Evolutionary conservation across 176 grass and related monocot genomes (phyloP).

Genomic region (Leersia perrieri): DNA sequence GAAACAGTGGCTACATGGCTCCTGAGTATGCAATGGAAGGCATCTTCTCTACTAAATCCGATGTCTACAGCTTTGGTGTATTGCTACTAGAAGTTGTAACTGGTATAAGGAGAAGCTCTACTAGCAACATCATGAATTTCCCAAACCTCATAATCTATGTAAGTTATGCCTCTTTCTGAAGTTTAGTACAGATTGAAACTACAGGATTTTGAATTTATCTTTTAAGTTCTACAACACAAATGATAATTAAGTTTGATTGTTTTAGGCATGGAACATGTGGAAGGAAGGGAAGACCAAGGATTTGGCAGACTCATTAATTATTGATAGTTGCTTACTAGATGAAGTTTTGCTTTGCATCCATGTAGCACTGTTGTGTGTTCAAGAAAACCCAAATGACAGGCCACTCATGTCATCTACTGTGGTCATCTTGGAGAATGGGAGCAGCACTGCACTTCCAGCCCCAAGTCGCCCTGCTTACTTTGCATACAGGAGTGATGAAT

Average conservation of each 20-base stretch:
- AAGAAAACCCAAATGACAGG: constrained; percentile 52
- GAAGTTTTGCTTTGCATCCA: constrained; percentile 50
- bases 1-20: neutral
- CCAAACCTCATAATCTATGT: neutral
- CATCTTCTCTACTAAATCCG: neutral
- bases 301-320: constrained; percentile 30
- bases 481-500: neutral
- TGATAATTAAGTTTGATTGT: neutral
- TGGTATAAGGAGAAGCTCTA: neutral
- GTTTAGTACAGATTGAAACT: too few species aligned
- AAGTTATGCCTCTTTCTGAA: neutral
- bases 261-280: constrained; percentile 36
- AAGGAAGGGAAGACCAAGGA: constrained; percentile 36
- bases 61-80: neutral
- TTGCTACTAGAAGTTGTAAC: neutral
- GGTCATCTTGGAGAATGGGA: constrained; percentile 29
- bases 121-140: neutral
- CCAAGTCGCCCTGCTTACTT: constrained; percentile 28
- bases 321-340: neutral
- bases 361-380: constrained; percentile 42
- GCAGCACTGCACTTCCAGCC: neutral
- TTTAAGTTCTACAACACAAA: neutral
- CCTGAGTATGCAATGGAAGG: neutral
- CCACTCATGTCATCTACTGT: constrained; percentile 37
- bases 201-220: too few species aligned